Conservation (phyloP, 202 grass and related monocot genomes). For the Hordeum pubiflorum region DNA sequence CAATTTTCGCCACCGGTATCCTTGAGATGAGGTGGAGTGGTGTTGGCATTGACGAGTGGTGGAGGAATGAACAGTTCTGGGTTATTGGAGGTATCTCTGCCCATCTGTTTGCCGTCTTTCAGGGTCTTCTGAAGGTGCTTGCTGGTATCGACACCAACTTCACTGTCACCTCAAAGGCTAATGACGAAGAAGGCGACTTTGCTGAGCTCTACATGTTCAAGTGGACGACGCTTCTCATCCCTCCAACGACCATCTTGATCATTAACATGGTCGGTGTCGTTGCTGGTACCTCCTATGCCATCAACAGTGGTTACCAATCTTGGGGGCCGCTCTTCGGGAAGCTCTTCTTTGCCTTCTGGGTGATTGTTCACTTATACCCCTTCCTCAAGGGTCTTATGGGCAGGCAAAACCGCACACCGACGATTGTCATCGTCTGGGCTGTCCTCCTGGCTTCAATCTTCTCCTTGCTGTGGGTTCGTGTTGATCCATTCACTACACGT, state of each 20-base stretch:
- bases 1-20: conserved; percentile 15
- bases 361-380: conserved; percentile 11
- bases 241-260: background rate
- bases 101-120: conserved; percentile 43
- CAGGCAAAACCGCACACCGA: conserved; percentile 9
- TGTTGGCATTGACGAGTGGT: conserved; percentile 56
- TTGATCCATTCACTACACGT: background rate
- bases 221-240: conserved; percentile 15
- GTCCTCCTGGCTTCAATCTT: conserved; percentile 9
- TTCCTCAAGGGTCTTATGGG: conserved; percentile 20
- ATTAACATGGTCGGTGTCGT: conserved; percentile 16
- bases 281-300: conserved; percentile 8
- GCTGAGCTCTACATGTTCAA: conserved; percentile 15
- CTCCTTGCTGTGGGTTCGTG: conserved; percentile 12
- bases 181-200: conserved; percentile 10
- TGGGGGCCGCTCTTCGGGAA: conserved; percentile 11
- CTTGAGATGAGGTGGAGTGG: conserved; percentile 43
- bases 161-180: conserved; percentile 13
- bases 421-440: conserved; percentile 12
- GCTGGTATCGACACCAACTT: conserved; percentile 9
- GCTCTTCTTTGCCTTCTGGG: conserved; percentile 18
- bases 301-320: conserved; percentile 15
- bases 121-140: conserved; percentile 49
- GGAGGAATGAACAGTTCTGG: conserved; percentile 76
- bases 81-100: conserved; percentile 58